Percentiles rank a stretch among this genome's conserved stretches.
phyloP scores from a whole-genome alignment of 352 stramenopile species.

The Globisporangium abappressorium region DNA sequence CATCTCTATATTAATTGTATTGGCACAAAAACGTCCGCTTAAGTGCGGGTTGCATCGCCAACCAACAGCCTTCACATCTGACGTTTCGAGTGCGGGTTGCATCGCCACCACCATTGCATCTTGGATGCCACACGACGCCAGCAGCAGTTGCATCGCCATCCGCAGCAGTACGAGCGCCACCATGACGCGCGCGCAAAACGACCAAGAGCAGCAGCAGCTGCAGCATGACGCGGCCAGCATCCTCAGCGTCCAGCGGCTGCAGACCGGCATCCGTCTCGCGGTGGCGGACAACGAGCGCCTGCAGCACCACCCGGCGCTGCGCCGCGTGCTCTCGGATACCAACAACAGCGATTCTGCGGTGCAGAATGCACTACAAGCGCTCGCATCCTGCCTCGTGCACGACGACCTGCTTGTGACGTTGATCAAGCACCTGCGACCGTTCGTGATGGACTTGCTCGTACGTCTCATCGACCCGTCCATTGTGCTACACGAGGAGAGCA shows the following conservation, averaged over 20 bases:
- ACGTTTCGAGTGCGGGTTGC: constrained; percentile 15
- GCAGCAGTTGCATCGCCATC: neutral
- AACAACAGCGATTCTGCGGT: constrained; percentile 19
- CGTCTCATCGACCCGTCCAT: constrained; percentile 54
- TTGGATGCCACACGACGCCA: constrained; percentile 1
- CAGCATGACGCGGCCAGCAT: constrained; percentile 17
- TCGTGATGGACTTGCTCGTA: constrained; percentile 65
- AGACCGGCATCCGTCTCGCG: constrained; percentile 21
- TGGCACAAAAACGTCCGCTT: neutral
- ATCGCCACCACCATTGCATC: constrained; percentile 8
- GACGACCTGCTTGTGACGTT: constrained; percentile 41
- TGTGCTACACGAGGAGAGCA: constrained; percentile 38
- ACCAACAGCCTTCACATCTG: constrained; percentile 1
- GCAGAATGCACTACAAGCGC: constrained; percentile 41
- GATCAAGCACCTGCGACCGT: constrained; percentile 64
- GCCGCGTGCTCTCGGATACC: constrained; percentile 19
- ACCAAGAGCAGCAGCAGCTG: constrained; percentile 13
- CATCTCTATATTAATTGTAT: constrained; percentile 11
- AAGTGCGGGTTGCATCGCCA: constrained; percentile 6
- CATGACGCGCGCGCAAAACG: constrained; percentile 2
- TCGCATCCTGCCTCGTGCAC: constrained; percentile 55
- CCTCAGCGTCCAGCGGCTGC: constrained; percentile 33
- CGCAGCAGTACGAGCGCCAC: constrained; percentile 5
- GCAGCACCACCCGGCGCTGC: constrained; percentile 39
- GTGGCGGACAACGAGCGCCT: constrained; percentile 23